Conservation (phyloP, 331 rosid species). For the Spiraea crenata region DNA sequence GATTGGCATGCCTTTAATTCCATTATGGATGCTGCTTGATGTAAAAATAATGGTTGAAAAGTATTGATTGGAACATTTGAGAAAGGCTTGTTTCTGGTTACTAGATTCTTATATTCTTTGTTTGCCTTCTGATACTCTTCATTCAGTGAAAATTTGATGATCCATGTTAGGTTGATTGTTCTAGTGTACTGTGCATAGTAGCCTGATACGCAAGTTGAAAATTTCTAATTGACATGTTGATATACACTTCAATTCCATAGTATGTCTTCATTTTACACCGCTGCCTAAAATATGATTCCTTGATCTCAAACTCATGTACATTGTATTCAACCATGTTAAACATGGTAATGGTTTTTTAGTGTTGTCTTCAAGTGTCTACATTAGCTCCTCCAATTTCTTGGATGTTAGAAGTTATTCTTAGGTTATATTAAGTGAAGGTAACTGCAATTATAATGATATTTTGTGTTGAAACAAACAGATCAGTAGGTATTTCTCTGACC, state of each 20-base stretch:
- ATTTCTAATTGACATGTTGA: background rate
- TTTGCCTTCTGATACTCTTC: background rate
- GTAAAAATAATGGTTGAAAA: background rate
- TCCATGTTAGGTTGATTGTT: background rate
- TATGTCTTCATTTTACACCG: background rate
- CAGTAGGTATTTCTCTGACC: conserved; percentile 92
- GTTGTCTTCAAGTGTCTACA: background rate
- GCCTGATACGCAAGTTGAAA: background rate
- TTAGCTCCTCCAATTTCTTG: background rate
- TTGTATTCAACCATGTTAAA: background rate
- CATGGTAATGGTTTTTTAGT: background rate
- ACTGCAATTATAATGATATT: background rate
- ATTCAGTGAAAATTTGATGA: background rate
- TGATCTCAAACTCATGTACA: background rate
- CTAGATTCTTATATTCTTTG: background rate
- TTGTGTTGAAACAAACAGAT: conserved; percentile 51
- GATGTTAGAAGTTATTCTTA: background rate
- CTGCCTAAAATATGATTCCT: background rate
- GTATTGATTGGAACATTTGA: background rate
- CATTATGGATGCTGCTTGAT: background rate
- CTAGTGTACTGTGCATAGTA: background rate
- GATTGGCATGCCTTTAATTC: background rate
- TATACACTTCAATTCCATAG: no score
- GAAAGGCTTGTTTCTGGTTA: background rate
- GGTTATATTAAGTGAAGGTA: background rate